phyloP scores from a whole-genome alignment of 768 basidiomycete genomes.

The Tylopilus sp. region DNA sequence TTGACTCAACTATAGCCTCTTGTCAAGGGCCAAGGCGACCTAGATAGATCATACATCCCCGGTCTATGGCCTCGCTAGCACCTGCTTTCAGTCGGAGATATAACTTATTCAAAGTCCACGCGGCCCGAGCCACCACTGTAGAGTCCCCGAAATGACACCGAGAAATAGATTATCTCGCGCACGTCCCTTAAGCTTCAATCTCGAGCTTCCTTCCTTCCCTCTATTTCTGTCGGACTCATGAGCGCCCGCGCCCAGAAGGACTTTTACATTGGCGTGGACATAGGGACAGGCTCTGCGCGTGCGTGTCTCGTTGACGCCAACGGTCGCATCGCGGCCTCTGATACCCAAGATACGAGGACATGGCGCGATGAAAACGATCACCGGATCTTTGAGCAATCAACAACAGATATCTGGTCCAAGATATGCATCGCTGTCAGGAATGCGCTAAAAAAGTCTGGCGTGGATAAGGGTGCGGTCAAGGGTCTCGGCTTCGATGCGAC shows the following conservation, averaged over 20 bases:
- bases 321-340: conserved; percentile 74
- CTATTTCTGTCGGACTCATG: conserved; percentile 26
- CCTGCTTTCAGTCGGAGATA: too few species aligned
- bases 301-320: conserved; percentile 71
- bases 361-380: conserved; percentile 83
- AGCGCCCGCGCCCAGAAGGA: conserved; percentile 36
- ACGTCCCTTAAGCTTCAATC: not conserved
- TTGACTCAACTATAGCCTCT: too few species aligned
- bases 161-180: conserved; percentile 3
- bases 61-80: too few species aligned
- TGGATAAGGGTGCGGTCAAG: conserved; percentile 62
- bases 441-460: conserved; percentile 55
- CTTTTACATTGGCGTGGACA: conserved; percentile 77
- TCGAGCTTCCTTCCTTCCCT: not conserved
- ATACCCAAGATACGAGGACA: conserved; percentile 78
- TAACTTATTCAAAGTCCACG: too few species aligned
- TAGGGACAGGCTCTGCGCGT: conserved; percentile 92
- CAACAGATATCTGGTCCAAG: conserved; percentile 78
- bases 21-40: too few species aligned
- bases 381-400: conserved; percentile 96
- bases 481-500: conserved; percentile 96
- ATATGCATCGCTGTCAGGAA: conserved; percentile 60
- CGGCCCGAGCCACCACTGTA: too few species aligned
- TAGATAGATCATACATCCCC: too few species aligned
- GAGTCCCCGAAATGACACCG: not conserved